These are phyloP conservation scores for Daldinia bambusicola DNA, from an alignment of 495 filamentous ascomycete genomes.

Conservation along the genomic window DNA sequence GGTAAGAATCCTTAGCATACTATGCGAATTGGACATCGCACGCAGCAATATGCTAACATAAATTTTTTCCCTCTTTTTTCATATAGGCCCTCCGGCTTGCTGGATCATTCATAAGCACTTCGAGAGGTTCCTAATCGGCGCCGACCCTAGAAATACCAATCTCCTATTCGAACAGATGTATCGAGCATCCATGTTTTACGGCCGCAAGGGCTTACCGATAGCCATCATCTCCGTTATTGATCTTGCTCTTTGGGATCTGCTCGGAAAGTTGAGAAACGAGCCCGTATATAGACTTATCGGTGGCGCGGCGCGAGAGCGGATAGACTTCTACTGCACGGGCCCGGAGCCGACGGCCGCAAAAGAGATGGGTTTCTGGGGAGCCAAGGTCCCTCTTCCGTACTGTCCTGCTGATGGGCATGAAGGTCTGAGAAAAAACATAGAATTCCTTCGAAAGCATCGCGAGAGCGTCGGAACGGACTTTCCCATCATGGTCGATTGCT, in stretches of 20 bases:
- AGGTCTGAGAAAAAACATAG: conserved; percentile 86
- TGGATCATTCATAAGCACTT: conserved; percentile 94
- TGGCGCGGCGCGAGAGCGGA: conserved; percentile 78
- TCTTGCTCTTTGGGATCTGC: conserved; percentile 88
- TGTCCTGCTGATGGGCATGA: conserved; percentile 85
- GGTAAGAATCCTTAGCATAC: conserved; percentile 54
- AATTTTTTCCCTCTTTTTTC: not conserved
- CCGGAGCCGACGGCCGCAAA: conserved; percentile 83
- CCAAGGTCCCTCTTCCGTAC: conserved; percentile 88
- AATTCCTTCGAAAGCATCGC: conserved; percentile 84
- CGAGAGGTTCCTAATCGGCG: conserved; percentile 86
- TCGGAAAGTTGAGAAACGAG: conserved; percentile 89
- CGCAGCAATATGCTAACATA: conserved; percentile 1
- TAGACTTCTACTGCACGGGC: conserved; percentile 94
- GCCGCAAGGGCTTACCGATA: conserved; percentile 87
- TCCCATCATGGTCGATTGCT: conserved; percentile 94
- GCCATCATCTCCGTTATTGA: conserved; percentile 95
- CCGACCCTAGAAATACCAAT: conserved; percentile 88
- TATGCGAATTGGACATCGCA: not conserved
- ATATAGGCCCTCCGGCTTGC: conserved; percentile 79
- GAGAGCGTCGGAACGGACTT: conserved; percentile 88
- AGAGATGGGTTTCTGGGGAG: conserved; percentile 85
- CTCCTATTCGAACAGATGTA: conserved; percentile 96
- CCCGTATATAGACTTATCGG: conserved; percentile 96
- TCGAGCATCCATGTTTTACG: conserved; percentile 93